Conservation (phyloP, 176 grass and related monocot genomes). For the maize (Zea mays) region Zm-B73-REFERENCE-NAM-5.0 NC_050102.1:156378501-156379000, state of each 20-base stretch:
- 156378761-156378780: not conserved
- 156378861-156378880: not conserved
- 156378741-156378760: not conserved
- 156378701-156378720: not conserved
- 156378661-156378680: not conserved
- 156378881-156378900: not conserved
- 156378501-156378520: slow-evolving; percentile 21
- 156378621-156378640: not conserved
- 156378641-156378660: not conserved
- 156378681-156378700: not conserved
- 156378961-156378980: not conserved
- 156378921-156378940: slow-evolving; percentile 13
- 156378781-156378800: not conserved
- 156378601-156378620: not conserved
- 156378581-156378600: not conserved
- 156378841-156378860: slow-evolving; percentile 7
- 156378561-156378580: not conserved
- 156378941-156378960: not conserved
- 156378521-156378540: not conserved
- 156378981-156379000: not conserved
- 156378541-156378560: not conserved
- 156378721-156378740: not conserved
- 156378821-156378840: not conserved
- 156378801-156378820: not conserved
- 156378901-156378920: not conserved